A percentile compares a stretch with the other conserved stretches of the same genome.
phyloP scores from a whole-genome alignment of 768 basidiomycete genomes.

The Panaeolus papilionaceus region DNA sequence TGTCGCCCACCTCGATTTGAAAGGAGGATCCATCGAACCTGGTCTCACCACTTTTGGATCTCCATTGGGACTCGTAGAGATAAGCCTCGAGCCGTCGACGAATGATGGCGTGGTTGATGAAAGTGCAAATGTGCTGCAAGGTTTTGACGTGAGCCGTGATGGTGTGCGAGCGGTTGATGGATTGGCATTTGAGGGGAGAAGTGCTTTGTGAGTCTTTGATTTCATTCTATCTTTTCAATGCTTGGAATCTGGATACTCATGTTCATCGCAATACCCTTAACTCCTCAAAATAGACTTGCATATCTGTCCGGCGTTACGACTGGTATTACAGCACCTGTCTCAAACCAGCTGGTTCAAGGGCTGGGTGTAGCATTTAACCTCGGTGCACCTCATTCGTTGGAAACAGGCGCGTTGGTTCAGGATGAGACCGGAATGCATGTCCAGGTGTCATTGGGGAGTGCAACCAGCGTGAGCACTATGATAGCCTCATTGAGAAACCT shows the following conservation, averaged over 20 bases:
- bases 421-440: conserved; percentile 74
- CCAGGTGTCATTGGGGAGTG: conserved; percentile 39
- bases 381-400: conserved; percentile 63
- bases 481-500: conserved; percentile 59
- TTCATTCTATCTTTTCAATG: conserved; percentile 7
- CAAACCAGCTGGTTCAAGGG: conserved; percentile 63
- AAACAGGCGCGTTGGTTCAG: conserved; percentile 64
- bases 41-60: conserved; percentile 74
- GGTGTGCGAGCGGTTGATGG: conserved; percentile 71
- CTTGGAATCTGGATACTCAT: too few species aligned
- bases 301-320: conserved; percentile 78
- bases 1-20: conserved; percentile 51
- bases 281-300: conserved; percentile 55
- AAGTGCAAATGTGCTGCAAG: conserved; percentile 31
- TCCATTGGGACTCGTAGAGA: conserved; percentile 72
- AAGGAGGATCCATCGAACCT: conserved; percentile 66
- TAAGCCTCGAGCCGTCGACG: conserved; percentile 45
- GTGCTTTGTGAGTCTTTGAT: conserved; percentile 52
- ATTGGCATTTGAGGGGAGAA: conserved; percentile 57
- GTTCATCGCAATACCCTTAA: too few species aligned
- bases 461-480: conserved; percentile 65
- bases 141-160: conserved; percentile 70
- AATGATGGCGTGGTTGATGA: neutral
- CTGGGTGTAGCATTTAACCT: conserved; percentile 67
- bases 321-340: conserved; percentile 65